phyloP scores from a whole-genome alignment of 176 grass and related monocot species.

The Lolium rigidum region DNA sequence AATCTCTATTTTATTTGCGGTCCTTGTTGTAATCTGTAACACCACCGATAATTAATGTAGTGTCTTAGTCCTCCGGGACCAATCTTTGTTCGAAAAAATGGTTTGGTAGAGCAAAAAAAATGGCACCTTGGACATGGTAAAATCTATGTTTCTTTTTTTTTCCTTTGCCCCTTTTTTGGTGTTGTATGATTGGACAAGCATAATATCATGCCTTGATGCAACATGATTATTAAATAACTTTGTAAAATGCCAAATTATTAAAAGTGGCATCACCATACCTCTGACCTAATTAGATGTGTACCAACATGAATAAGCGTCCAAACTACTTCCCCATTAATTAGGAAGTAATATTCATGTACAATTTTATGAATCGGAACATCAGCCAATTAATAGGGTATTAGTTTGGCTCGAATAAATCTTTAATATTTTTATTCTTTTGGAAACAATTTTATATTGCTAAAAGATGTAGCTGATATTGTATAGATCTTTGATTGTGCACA shows the following conservation, averaged over 20 bases:
- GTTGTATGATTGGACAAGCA: not conserved
- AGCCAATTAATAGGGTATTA: not conserved
- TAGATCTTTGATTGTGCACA: not conserved
- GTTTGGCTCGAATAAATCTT: not conserved
- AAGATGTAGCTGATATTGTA: not conserved
- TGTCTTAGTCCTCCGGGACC: too few species aligned
- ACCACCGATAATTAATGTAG: too few species aligned
- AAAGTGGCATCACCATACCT: not conserved
- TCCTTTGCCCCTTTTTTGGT: not conserved
- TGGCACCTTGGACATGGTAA: not conserved
- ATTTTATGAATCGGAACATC: not conserved
- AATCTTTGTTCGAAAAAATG: not conserved
- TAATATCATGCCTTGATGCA: not conserved
- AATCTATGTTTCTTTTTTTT: not conserved
- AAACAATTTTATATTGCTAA: not conserved
- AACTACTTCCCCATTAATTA: not conserved
- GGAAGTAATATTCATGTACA: not conserved
- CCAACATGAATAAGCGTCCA: not conserved
- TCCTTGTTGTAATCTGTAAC: too few species aligned
- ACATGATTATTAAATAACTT: not conserved
- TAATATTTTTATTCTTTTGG: not conserved
- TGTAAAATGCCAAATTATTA: not conserved
- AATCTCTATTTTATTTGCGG: too few species aligned
- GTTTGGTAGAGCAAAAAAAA: not conserved
- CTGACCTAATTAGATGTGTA: not conserved